Evolutionary conservation across 352 stramenopile species (phyloP).

Genomic region (Thalassiosira hispida): DNA sequence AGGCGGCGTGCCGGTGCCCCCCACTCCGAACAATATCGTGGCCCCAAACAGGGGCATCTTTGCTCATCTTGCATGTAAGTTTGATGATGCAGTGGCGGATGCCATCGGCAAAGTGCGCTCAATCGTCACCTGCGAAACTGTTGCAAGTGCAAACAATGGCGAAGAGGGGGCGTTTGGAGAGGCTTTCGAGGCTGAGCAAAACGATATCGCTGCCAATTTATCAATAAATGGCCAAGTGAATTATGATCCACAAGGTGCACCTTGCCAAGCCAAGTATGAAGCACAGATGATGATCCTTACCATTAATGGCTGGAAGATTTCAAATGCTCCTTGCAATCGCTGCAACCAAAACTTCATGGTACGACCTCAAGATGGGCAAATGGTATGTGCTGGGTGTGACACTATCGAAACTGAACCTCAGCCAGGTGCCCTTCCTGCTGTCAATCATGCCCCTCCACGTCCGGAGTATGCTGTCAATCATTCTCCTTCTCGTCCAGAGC

Average conservation of each 20-base stretch:
- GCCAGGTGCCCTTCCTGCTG: background rate
- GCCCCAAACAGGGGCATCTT: constrained; percentile 5
- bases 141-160: background rate
- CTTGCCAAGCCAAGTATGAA: background rate
- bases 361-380: constrained; percentile 6
- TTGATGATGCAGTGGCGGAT: constrained; percentile 28
- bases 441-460: background rate
- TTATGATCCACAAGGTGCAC: background rate
- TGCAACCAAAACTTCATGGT: constrained; percentile 28
- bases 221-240: background rate
- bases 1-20: background rate
- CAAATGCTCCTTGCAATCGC: constrained; percentile 7
- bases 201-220: background rate
- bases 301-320: constrained; percentile 20
- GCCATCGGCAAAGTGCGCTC: constrained; percentile 17
- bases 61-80: constrained; percentile 26
- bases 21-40: background rate
- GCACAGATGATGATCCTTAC: constrained; percentile 14
- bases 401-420: background rate
- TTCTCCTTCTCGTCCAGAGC: background rate
- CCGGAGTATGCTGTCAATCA: constrained; percentile 1
- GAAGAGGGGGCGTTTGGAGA: background rate
- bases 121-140: constrained; percentile 6
- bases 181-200: constrained; percentile 7
- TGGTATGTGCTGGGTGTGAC: constrained; percentile 16